These are phyloP conservation scores for Emydomyces testavorans DNA, from an alignment of 2,329 filamentous ascomycete species.

Conservation along the genomic window DNA sequence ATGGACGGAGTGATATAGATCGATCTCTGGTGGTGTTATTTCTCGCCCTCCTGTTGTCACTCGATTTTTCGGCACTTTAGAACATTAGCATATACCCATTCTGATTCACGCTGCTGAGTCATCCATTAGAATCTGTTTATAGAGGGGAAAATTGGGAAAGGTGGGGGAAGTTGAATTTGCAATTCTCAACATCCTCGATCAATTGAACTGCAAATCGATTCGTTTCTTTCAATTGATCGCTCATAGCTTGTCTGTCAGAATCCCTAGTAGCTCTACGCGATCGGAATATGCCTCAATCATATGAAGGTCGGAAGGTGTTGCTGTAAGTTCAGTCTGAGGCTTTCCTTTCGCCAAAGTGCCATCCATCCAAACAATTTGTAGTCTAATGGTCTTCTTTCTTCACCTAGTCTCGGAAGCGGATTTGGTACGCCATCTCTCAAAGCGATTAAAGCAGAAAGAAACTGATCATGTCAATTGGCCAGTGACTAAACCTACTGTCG, in stretches of 20 bases:
- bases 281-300: slow-evolving; percentile 6
- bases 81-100: background rate
- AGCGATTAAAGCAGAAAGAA: background rate
- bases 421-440: slow-evolving; percentile 15
- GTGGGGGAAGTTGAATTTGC: background rate
- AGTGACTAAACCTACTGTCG: slow-evolving; percentile 54
- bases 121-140: background rate
- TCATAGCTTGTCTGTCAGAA: background rate
- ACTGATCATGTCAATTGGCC: slow-evolving; percentile 10
- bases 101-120: background rate
- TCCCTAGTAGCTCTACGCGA: background rate
- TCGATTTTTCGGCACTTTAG: no score
- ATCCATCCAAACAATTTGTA: background rate
- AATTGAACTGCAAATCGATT: background rate
- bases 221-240: background rate
- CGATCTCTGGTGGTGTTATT: no score
- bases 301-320: slow-evolving; percentile 18
- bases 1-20: no score
- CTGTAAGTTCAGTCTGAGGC: slow-evolving; percentile 11
- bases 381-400: background rate
- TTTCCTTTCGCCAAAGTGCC: background rate
- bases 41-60: no score
- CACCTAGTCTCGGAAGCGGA: slow-evolving; percentile 17
- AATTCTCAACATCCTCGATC: background rate
- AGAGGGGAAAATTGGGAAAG: background rate